Evolutionary conservation across 2,329 filamentous ascomycete species (phyloP), one percentile per base, ranked within the genome.

Genomic region (Phialophora tarda): DNA sequence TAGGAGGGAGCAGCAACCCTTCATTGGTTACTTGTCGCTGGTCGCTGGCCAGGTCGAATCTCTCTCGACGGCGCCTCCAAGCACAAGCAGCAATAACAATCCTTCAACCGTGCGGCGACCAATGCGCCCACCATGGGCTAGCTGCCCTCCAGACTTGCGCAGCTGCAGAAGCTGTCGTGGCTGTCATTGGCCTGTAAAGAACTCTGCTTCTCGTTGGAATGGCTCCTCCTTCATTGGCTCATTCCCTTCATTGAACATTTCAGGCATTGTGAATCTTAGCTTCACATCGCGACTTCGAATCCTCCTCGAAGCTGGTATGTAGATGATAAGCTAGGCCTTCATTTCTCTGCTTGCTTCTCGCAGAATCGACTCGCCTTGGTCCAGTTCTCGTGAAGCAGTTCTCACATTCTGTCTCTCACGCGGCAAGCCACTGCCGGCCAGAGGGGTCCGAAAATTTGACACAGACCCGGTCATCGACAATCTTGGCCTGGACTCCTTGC

Each of bases 361-460:
- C 26, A 12, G n/a, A 47, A 44, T 54, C 53, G 26, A 24, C 53
- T 58, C 30, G 21, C n/a, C 30, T 34, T 21, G 26, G 32, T 32
- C 53, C 34, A 53, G 30, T 34, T 62, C 44, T 30, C 53, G 23
- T 24, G 21, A 57, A 41, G 23, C 32, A 47, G 11, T 34, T 50
- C 54, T 66, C 53, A 34, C 21, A 8, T 34, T 51, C 62, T 66
- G 61, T 57, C 51, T 48, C 57, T 59, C 59, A 54, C 57, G 28
- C 54, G 53, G 57, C 62, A 24, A 41, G 41, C 67, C 58, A 41
- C 23, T 10, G 44, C 48, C 58, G 26, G 56, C 51, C 34, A 48
- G 23, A 62, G 50, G 54, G 55, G 51, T 28, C 65, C 53, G 34
- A 30, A 60, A 53, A 56, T 53, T 44, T 53, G n/a, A 38, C 34